These are phyloP conservation scores for Auricularia cornea DNA, from an alignment of 768 basidiomycete species.

Conservation along the genomic window DNA sequence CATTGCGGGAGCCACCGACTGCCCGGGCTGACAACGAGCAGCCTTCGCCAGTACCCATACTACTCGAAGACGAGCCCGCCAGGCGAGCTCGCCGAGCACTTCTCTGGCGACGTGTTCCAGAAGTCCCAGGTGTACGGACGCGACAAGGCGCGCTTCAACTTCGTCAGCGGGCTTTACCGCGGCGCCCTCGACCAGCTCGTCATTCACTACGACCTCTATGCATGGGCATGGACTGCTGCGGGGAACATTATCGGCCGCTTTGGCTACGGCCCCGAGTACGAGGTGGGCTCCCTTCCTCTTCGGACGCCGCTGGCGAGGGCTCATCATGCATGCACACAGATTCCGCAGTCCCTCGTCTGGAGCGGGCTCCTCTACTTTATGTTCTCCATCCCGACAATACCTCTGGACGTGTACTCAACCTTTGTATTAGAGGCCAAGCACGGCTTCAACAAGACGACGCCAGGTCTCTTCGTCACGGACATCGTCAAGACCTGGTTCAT, in stretches of 20 bases:
- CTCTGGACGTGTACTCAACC: conserved; percentile 75
- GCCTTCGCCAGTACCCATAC: conserved; percentile 75
- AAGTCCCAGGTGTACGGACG: conserved; percentile 90
- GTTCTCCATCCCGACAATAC: conserved; percentile 61
- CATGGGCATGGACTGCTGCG: conserved; percentile 70
- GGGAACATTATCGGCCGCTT: conserved; percentile 39
- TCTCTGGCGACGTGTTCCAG: conserved; percentile 61
- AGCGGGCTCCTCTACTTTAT: conserved; percentile 55
- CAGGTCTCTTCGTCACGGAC: conserved; percentile 66
- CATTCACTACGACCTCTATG: conserved; percentile 70
- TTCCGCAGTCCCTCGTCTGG: conserved; percentile 75
- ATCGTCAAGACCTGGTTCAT: conserved; percentile 72
- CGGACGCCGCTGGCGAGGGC: background rate
- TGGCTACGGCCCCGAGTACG: conserved; percentile 64
- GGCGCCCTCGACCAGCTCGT: conserved; percentile 62
- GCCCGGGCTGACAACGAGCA: conserved; percentile 10
- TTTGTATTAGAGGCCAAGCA: conserved; percentile 94
- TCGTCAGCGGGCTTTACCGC: conserved; percentile 66
- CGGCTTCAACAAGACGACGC: conserved; percentile 94
- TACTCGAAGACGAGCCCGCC: conserved; percentile 74
- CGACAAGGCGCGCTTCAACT: conserved; percentile 79
- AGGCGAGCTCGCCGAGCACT: conserved; percentile 55
- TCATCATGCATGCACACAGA: conserved; percentile 38
- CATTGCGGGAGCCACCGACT: conserved; percentile 9
- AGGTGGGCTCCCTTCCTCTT: conserved; percentile 38